Conservation (phyloP, 1,284 basidiomycete genomes). For the Cryptococcus maquisensis region DNA sequence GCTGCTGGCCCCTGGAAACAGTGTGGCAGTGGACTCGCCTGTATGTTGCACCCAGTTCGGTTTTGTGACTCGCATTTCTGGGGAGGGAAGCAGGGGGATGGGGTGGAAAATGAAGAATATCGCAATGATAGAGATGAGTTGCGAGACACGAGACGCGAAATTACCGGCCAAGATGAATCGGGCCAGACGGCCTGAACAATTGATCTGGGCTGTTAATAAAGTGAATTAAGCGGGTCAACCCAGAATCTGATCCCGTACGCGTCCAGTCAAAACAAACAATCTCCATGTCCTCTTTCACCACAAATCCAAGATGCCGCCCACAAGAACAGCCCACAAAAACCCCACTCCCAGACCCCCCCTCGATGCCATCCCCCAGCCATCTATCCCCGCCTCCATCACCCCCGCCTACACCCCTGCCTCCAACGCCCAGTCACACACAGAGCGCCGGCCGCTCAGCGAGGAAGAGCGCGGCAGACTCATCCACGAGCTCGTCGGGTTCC, state of each 20-base stretch:
- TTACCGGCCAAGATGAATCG: neutral
- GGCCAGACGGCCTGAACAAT: neutral
- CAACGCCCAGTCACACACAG: neutral
- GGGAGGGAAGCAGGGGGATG: neutral
- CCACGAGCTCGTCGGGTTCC: slow-evolving; percentile 42
- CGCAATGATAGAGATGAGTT: neutral
- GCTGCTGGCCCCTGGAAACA: neutral
- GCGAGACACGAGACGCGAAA: neutral
- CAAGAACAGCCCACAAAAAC: neutral
- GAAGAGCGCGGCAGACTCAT: slow-evolving; percentile 32
- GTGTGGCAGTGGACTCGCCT: slow-evolving; percentile 15
- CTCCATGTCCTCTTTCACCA: neutral
- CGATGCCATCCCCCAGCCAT: neutral
- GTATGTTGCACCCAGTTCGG: slow-evolving; percentile 49
- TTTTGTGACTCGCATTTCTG: slow-evolving; percentile 48
- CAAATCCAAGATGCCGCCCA: neutral
- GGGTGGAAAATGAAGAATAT: too few relatives aligned
- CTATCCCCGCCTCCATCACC: neutral
- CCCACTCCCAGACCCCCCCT: neutral
- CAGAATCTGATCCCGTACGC: neutral
- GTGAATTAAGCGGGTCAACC: neutral
- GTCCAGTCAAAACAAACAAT: slow-evolving; percentile 2
- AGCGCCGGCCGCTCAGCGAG: slow-evolving; percentile 17
- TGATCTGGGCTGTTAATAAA: neutral
- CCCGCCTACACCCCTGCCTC: neutral